These are phyloP conservation scores for Penicillium roqueforti DNA, from an alignment of 495 filamentous ascomycete genomes.

Conservation along the genomic window DNA sequence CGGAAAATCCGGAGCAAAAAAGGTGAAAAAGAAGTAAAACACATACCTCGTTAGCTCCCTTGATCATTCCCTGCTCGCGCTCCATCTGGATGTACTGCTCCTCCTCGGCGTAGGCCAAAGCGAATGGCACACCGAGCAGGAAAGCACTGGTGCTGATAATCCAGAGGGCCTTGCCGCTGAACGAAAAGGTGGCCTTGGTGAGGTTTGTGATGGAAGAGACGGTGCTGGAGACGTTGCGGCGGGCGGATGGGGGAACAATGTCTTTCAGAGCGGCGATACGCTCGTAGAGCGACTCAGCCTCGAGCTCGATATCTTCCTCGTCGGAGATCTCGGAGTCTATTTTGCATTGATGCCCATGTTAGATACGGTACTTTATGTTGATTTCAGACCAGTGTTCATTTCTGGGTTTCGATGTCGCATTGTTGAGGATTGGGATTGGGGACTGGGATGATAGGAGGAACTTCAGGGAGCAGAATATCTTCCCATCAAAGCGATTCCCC, in stretches of 20 bases:
- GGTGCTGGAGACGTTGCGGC: constrained; percentile 60
- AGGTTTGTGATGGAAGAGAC: constrained; percentile 53
- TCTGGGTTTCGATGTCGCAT: not conserved
- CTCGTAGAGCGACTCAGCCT: constrained; percentile 66
- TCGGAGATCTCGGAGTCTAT: constrained; percentile 53
- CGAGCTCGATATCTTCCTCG: constrained; percentile 40
- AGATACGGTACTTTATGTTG: constrained; percentile 20
- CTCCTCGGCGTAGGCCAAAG: constrained; percentile 88
- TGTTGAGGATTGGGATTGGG: not conserved
- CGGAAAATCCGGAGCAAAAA: not conserved
- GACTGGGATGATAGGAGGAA: not conserved
- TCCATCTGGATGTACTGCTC: constrained; percentile 95
- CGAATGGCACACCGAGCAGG: constrained; percentile 87
- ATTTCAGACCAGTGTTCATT: constrained; percentile 8
- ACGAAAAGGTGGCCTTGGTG: constrained; percentile 57
- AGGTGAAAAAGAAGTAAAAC: not conserved
- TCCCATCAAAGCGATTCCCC: not conserved
- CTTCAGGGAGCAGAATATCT: not conserved
- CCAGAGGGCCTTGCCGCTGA: constrained; percentile 81
- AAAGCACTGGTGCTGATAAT: constrained; percentile 81
- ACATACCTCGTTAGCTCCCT: constrained; percentile 67
- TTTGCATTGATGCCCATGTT: constrained; percentile 19
- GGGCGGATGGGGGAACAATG: constrained; percentile 81
- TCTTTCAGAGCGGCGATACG: constrained; percentile 83
- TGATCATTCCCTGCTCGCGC: constrained; percentile 93